phyloP scores from a whole-genome alignment of 1,139 yeast species.

The Nakaseomyces delphensis region DNA sequence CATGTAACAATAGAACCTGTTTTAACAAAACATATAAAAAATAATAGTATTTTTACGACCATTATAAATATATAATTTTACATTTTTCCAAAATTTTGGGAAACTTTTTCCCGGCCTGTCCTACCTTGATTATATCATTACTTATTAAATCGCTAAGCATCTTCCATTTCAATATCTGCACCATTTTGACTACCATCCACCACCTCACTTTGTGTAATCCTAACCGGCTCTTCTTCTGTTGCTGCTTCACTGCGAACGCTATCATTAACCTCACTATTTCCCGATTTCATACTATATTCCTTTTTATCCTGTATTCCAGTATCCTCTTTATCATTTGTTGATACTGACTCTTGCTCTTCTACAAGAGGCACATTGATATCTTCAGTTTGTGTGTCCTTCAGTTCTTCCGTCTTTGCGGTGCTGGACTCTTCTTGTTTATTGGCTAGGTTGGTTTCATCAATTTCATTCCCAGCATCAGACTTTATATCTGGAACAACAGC shows the following conservation, averaged over 20 bases:
- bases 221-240: background rate
- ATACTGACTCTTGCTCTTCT: background rate
- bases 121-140: slow-evolving; percentile 4
- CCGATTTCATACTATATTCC: no score
- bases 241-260: background rate
- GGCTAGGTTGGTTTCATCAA: background rate
- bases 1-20: no score
- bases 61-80: slow-evolving; percentile 4
- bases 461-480: no score
- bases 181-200: slow-evolving; percentile 10
- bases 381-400: background rate
- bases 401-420: background rate
- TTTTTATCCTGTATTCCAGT: background rate
- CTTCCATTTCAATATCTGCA: slow-evolving; percentile 25
- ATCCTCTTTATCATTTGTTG: background rate
- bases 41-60: background rate
- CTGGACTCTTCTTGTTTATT: background rate
- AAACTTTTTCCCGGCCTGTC: slow-evolving; percentile 2
- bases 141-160: background rate
- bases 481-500: background rate
- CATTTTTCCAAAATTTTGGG: slow-evolving; percentile 7
- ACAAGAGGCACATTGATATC: no score
- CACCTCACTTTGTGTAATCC: no score
- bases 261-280: background rate
- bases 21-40: background rate